Evolutionary conservation across 345 rosid species (phyloP), one percentile per base, ranked within the genome.

Genomic region (Rhodamnia rubescens): DNA sequence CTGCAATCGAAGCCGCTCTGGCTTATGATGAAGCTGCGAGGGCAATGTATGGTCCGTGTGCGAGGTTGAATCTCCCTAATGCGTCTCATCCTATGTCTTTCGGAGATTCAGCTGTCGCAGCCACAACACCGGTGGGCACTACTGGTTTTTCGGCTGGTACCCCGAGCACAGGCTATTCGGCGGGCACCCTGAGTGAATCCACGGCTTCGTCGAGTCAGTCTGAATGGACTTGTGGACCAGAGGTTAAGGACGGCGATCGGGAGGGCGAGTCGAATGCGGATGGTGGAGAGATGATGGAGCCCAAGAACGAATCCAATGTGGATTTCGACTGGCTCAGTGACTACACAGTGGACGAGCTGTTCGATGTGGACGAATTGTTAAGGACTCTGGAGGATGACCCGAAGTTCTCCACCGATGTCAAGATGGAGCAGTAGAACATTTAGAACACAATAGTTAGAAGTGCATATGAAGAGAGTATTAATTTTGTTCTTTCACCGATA

Each of bases 1-100:
- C 90, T 49, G 93, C 98, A 0, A 40, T 82, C 20, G 92, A 96
- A 32, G 99, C 98, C 54, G 99, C 99, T 5, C n/a, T 89, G 58
- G 98, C 98, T 20, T 96, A 96, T 59, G 99, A 96, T 29, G 90
- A 91, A 50, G 99, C 99, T 59, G 99, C 99, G 1, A 87, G 78
- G 51, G 91, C 93, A 12, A 91, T 96, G 93, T 93, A 94, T 53
- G 99, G 98, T 24, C 53, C 88, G 5, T 83, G 26, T 50, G 99
- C 99, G 0, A 86, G 93, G 50, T 89, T 96, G 26, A 96, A 96
- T 74, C 86, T 92, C 80, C 95, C 95, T 1, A 90, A 6, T 13
- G 7, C 13, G 13, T 36, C 80, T 36, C 80, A 69, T 69, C 47
- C 80, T 24, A 69, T 69, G 80, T 69, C 80, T 20, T 69, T 36